Conservation (phyloP, 371 early-diverging fungal species). For the Haplosporangium sp. region DNA sequence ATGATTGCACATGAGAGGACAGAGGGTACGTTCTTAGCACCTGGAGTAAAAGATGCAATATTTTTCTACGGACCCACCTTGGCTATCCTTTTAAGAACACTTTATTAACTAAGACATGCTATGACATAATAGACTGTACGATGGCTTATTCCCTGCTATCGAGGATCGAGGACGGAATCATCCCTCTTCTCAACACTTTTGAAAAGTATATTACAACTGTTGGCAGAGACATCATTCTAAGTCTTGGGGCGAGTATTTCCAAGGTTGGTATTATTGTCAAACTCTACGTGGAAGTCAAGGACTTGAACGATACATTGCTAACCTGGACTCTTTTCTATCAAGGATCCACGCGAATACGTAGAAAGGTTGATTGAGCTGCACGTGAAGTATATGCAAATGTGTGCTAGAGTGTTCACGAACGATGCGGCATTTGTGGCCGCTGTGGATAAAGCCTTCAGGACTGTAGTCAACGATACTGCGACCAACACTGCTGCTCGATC, state of each 20-base stretch:
- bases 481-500: slow-evolving; percentile 65
- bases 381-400: slow-evolving; percentile 69
- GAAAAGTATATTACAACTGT: slow-evolving; percentile 72
- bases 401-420: slow-evolving; percentile 70
- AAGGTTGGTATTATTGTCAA: slow-evolving; percentile 60
- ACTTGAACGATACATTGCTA: not conserved
- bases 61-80: not conserved
- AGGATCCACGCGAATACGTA: slow-evolving; percentile 80
- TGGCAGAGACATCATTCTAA: slow-evolving; percentile 70
- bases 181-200: slow-evolving; percentile 70
- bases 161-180: slow-evolving; percentile 74
- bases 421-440: slow-evolving; percentile 84
- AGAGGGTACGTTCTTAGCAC: slow-evolving; percentile 60
- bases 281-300: not conserved
- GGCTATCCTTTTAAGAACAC: not conserved
- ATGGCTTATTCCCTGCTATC: slow-evolving; percentile 76
- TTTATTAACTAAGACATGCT: not conserved
- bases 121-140: slow-evolving; percentile 71
- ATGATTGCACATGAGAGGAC: slow-evolving; percentile 77
- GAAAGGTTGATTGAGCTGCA: slow-evolving; percentile 76
- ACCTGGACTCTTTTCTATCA: slow-evolving; percentile 3
- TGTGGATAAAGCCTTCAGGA: slow-evolving; percentile 87
- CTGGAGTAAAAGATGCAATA: not conserved
- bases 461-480: slow-evolving; percentile 76
- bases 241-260: slow-evolving; percentile 62